Conservation (phyloP, 1,284 basidiomycete genomes). For the Laetiporus sulphureus region DNA sequence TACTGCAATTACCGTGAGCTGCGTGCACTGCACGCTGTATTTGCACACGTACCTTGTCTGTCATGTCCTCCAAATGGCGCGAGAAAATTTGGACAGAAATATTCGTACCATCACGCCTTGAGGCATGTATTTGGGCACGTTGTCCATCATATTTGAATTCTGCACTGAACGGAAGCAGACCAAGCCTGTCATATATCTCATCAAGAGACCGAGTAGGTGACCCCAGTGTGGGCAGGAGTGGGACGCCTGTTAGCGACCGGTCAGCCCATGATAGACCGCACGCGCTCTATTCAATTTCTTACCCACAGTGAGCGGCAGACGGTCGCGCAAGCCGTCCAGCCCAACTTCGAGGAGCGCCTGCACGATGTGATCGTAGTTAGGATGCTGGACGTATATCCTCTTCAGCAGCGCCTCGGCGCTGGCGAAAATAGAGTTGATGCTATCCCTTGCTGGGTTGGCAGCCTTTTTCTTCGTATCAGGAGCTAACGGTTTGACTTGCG, state of each 20-base stretch:
- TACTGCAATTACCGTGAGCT: constrained; percentile 46
- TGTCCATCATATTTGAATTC: constrained; percentile 95
- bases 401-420: constrained; percentile 62
- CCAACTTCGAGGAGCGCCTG: constrained; percentile 58
- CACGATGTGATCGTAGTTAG: constrained; percentile 80
- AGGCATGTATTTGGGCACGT: constrained; percentile 78
- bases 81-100: constrained; percentile 73
- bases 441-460: constrained; percentile 37
- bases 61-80: constrained; percentile 90
- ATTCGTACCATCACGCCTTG: constrained; percentile 34
- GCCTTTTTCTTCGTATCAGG: constrained; percentile 37
- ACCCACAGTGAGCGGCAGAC: constrained; percentile 76
- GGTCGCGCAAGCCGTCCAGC: constrained; percentile 52
- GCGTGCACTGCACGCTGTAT: constrained; percentile 7
- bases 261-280: too few species aligned
- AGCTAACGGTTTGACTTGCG: constrained; percentile 29
- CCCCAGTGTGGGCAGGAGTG: constrained; percentile 68
- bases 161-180: constrained; percentile 72
- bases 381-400: constrained; percentile 82
- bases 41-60: constrained; percentile 54
- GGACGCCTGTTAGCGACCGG: constrained; percentile 44
- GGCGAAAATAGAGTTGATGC: constrained; percentile 40
- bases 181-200: constrained; percentile 75
- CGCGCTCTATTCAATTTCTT: constrained; percentile 32
- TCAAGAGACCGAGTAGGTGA: constrained; percentile 82